Conservation (phyloP, 2,329 filamentous ascomycete genomes). For the Epichloe hybrida region DNA sequence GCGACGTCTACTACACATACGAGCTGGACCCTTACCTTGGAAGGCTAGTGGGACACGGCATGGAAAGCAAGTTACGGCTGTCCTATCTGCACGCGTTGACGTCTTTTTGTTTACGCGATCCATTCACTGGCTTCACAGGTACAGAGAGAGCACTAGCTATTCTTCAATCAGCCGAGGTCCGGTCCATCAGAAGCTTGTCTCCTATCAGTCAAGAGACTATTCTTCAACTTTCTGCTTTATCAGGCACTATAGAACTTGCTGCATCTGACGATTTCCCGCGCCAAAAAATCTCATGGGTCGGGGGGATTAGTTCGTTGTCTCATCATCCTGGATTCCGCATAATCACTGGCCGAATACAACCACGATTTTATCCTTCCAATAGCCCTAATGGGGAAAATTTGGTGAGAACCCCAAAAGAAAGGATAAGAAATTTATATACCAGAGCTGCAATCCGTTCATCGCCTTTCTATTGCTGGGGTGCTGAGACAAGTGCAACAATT, state of each 20-base stretch:
- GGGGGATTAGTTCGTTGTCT: background rate
- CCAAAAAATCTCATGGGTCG: background rate
- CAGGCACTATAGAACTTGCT: background rate
- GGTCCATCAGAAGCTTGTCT: conserved; percentile 22
- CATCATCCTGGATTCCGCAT: conserved; percentile 1
- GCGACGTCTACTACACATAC: no score
- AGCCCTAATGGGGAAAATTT: no score
- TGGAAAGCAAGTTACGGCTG: conserved; percentile 33
- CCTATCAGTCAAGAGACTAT: background rate
- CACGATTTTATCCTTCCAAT: background rate
- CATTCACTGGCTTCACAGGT: conserved; percentile 33
- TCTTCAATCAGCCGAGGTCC: conserved; percentile 31
- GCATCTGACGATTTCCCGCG: background rate
- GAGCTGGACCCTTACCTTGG: no score
- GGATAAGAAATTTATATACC: background rate
- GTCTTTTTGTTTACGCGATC: conserved; percentile 35
- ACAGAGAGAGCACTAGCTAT: conserved; percentile 39
- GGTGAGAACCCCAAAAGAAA: no score
- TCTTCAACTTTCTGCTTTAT: background rate
- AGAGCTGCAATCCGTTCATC: background rate
- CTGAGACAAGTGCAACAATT: background rate
- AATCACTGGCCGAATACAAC: background rate
- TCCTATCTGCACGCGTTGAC: conserved; percentile 41
- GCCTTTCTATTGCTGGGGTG: background rate
- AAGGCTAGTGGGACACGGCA: no score